Evolutionary conservation across 176 grass and related monocot species (phyloP), one percentile per base, ranked within the genome.

Genomic region (Stipa capillata): DNA sequence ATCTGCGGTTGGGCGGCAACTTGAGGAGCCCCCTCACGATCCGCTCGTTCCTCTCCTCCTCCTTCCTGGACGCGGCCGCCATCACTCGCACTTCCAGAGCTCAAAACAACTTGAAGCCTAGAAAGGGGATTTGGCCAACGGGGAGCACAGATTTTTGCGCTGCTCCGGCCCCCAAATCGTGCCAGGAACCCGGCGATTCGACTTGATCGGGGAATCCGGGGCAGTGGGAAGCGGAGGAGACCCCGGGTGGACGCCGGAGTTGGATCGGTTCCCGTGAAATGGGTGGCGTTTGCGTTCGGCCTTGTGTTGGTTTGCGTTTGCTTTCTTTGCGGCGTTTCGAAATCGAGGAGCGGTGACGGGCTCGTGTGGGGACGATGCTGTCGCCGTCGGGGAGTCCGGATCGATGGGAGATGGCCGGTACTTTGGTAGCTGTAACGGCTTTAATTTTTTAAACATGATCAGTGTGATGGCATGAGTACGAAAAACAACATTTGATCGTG

Each of bases 41-140:
- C 79, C 92, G 92, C 84, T 97, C 94, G 85, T 94, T 97, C 89
- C 85, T 91, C 84, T 97, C 91, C 80, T 97, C 94, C 74, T 86
- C 91, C 76, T 92, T 97, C 80, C 85, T 97, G 47, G 84, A 69
- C 69, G 52, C 69, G 27, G 43, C 82, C 61, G 69, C 53, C 87
- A 84, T 85, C 50, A 5, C 60, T 24, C 21, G 25, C 56, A 2
- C 55, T 4, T 11, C 14, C 39, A 15, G 39, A 68, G n/a, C 36
- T 11, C 42, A 37, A 24, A 12, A 24, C 51, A 54, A 54, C 51
- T 3, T 8, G 53, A 13, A 56, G 53, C 24, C 51, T 9, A 12
- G n/a, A 23, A 54, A n/a, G n/a, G n/a, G 3, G 63, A 18, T 44
- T 14, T 6, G 27, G 78, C 13, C 18, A 47, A 44, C 56, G 44